Conservation (phyloP, 495 filamentous ascomycete species). For the Apodospora peruviana region DNA sequence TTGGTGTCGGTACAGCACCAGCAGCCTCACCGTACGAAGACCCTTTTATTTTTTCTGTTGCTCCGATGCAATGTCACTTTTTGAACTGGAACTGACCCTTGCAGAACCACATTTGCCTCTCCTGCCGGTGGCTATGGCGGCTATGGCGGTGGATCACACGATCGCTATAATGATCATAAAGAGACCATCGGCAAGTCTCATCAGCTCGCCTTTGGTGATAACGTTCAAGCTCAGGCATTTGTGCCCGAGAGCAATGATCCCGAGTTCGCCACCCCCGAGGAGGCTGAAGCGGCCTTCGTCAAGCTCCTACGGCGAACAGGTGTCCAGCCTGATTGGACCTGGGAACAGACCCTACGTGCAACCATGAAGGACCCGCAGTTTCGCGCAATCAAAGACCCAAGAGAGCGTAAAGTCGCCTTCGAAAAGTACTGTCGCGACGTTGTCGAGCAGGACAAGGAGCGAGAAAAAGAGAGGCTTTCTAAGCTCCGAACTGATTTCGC, state of each 20-base stretch:
- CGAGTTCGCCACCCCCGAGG: constrained; percentile 78
- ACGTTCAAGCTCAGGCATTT: constrained; percentile 56
- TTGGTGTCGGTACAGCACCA: constrained; percentile 41
- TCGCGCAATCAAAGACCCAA: constrained; percentile 87
- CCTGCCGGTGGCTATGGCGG: constrained; percentile 11
- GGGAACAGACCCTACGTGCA: constrained; percentile 82
- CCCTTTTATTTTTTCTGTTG: too few relatives aligned
- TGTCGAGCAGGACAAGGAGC: constrained; percentile 87
- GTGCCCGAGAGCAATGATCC: constrained; percentile 65
- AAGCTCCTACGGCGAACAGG: constrained; percentile 82
- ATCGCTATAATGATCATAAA: constrained; percentile 34
- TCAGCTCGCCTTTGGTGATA: constrained; percentile 63
- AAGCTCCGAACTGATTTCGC: constrained; percentile 92
- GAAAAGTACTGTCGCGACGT: constrained; percentile 93
- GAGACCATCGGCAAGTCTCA: constrained; percentile 60
- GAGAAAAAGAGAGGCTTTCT: constrained; percentile 87
- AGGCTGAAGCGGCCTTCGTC: constrained; percentile 89
- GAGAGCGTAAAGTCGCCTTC: constrained; percentile 85
- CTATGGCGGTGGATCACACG: constrained; percentile 23
- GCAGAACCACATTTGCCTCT: too few relatives aligned
- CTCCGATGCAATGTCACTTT: too few relatives aligned
- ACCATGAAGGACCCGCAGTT: constrained; percentile 94
- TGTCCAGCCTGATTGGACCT: constrained; percentile 86
- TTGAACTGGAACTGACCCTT: too few relatives aligned
- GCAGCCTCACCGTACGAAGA: constrained; percentile 57